A percentile compares a stretch with the other conserved stretches of the same genome.
Conservation (phyloP, 495 filamentous ascomycete genomes). For the Penicillium diatomitis region DNA sequence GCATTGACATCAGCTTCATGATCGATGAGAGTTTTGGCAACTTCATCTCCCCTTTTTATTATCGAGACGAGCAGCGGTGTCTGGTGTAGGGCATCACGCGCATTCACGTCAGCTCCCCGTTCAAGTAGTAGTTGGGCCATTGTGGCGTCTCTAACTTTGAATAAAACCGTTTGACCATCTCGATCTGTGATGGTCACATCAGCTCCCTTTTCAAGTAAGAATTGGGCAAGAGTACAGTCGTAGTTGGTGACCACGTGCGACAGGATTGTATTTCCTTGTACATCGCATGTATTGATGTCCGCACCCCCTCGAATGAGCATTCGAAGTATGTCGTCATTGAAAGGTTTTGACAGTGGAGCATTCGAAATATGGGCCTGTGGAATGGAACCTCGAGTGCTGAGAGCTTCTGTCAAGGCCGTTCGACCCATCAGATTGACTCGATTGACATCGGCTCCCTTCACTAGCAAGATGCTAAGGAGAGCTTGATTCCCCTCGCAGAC, state of each 20-base stretch:
- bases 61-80: background rate
- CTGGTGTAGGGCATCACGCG: background rate
- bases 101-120: background rate
- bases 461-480: background rate
- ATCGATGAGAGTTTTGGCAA: conserved; percentile 1
- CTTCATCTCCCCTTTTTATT: background rate
- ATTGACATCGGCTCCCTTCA: no score
- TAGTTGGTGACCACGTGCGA: background rate
- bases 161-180: background rate
- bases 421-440: no score
- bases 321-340: background rate
- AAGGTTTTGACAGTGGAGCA: no score
- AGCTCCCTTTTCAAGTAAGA: background rate
- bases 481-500: background rate
- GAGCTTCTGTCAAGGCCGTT: no score
- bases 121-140: background rate
- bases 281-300: background rate
- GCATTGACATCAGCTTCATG: background rate
- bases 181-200: background rate
- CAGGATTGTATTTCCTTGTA: background rate
- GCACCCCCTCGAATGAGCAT: background rate
- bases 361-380: no score
- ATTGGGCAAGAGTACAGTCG: background rate
- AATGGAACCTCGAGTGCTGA: no score
- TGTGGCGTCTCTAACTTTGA: background rate